Conservation (phyloP, 768 basidiomycete genomes). For the Tylopilus plumbeoviolaceoides region DNA sequence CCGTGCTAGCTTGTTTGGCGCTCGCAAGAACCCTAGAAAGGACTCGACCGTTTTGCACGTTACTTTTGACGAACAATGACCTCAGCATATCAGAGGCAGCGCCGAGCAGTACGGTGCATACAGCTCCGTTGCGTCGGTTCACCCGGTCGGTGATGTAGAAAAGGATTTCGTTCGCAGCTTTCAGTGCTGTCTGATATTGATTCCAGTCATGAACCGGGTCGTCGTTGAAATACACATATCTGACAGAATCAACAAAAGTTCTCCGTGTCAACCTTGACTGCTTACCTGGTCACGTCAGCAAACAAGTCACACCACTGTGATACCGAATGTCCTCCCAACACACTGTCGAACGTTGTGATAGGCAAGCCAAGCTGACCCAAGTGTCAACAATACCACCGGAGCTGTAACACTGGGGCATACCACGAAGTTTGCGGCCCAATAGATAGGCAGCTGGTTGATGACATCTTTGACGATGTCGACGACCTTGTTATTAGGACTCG, state of each 20-base stretch:
- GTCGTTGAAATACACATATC: slow-evolving; percentile 36
- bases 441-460: slow-evolving; percentile 55
- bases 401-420: slow-evolving; percentile 34
- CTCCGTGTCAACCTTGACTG: neutral
- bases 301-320: slow-evolving; percentile 47
- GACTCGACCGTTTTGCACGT: slow-evolving; percentile 22
- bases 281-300: slow-evolving; percentile 39
- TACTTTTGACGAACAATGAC: slow-evolving; percentile 19
- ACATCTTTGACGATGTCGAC: slow-evolving; percentile 68
- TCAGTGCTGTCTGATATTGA: slow-evolving; percentile 24
- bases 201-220: slow-evolving; percentile 32
- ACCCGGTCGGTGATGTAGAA: slow-evolving; percentile 22
- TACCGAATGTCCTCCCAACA: slow-evolving; percentile 39
- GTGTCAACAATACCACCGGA: neutral
- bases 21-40: slow-evolving; percentile 15
- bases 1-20: slow-evolving; percentile 11
- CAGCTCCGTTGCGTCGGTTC: slow-evolving; percentile 16
- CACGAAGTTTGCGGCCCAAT: slow-evolving; percentile 56
- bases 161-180: slow-evolving; percentile 26
- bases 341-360: slow-evolving; percentile 28
- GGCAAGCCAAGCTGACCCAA: slow-evolving; percentile 28
- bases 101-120: slow-evolving; percentile 12
- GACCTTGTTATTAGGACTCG: slow-evolving; percentile 14
- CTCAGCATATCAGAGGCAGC: slow-evolving; percentile 19
- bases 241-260: slow-evolving; percentile 9